These are phyloP conservation scores for Backusella australiensis DNA, from an alignment of 192 early-diverging fungal genomes.

Conservation along the genomic window DNA sequence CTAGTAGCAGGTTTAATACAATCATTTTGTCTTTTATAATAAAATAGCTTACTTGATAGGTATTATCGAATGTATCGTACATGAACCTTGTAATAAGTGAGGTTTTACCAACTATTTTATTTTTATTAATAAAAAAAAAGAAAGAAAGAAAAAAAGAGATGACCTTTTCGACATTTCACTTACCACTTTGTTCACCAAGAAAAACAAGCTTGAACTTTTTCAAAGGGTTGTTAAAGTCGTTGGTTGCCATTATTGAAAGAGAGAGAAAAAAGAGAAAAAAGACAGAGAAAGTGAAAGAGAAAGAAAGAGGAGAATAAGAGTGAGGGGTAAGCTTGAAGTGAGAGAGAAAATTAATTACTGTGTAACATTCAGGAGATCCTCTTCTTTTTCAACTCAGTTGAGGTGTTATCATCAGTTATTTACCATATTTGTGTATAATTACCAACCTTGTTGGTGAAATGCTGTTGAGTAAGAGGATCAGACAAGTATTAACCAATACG, in stretches of 20 bases:
- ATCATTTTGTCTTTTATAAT: background rate
- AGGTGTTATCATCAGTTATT: background rate
- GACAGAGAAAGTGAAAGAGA: background rate
- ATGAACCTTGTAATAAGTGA: conserved; percentile 99
- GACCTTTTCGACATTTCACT: background rate
- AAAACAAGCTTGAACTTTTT: conserved; percentile 98
- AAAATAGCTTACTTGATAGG: conserved; percentile 68
- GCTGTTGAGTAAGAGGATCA: no score
- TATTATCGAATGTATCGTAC: conserved; percentile 99
- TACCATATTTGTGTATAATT: background rate
- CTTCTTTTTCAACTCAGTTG: background rate
- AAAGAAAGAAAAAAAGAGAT: conserved; percentile 5
- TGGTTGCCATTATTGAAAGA: conserved; percentile 17
- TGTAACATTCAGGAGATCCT: background rate
- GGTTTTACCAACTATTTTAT: conserved; percentile 89
- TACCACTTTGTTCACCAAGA: conserved; percentile 98
- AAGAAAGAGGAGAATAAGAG: background rate
- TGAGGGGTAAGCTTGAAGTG: background rate
- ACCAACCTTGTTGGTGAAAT: no score
- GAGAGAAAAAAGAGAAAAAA: background rate
- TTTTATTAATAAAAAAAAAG: background rate
- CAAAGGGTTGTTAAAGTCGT: conserved; percentile 52
- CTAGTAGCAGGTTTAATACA: conserved; percentile 35
- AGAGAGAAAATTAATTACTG: background rate
- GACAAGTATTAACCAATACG: no score